Percentiles rank a stretch among this genome's conserved stretches.
Conservation (phyloP, 2,329 filamentous ascomycete genomes). For the Colletotrichum sp. region DNA sequence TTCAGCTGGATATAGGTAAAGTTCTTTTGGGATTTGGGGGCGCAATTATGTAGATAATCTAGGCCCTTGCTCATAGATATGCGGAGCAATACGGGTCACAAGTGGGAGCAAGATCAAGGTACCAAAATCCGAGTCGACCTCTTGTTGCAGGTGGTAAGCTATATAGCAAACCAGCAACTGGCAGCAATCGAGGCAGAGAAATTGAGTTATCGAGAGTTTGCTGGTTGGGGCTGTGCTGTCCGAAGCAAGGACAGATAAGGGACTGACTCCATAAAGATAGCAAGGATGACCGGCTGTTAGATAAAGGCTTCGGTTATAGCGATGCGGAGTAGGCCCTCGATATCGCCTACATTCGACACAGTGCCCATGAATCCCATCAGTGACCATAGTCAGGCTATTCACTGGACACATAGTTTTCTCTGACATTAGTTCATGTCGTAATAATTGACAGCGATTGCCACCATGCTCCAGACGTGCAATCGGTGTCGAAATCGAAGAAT, state of each 20-base stretch:
- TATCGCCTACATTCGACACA: background rate
- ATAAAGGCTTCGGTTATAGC: background rate
- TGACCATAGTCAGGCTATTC: background rate
- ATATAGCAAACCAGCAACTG: background rate
- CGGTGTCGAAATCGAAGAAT: background rate
- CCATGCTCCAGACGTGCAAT: background rate
- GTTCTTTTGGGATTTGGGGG: accelerated
- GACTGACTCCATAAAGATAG: too few species aligned
- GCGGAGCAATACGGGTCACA: background rate
- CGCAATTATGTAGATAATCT: background rate
- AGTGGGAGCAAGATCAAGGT: background rate
- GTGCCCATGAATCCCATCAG: background rate
- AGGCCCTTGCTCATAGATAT: background rate
- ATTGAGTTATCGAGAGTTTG: background rate
- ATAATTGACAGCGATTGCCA: accelerated
- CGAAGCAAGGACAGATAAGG: background rate
- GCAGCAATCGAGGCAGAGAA: background rate
- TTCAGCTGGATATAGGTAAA: background rate
- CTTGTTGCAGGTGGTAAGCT: background rate
- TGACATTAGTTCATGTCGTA: background rate
- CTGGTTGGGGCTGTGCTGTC: too few species aligned
- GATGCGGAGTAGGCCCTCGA: background rate
- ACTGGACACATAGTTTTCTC: accelerated
- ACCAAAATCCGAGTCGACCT: background rate
- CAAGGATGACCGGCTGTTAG: background rate